A percentile compares a stretch with the other conserved stretches of the same genome.
Conservation (phyloP, 2,329 filamentous ascomycete genomes). For the Cryphonectria nitschkei region DNA sequence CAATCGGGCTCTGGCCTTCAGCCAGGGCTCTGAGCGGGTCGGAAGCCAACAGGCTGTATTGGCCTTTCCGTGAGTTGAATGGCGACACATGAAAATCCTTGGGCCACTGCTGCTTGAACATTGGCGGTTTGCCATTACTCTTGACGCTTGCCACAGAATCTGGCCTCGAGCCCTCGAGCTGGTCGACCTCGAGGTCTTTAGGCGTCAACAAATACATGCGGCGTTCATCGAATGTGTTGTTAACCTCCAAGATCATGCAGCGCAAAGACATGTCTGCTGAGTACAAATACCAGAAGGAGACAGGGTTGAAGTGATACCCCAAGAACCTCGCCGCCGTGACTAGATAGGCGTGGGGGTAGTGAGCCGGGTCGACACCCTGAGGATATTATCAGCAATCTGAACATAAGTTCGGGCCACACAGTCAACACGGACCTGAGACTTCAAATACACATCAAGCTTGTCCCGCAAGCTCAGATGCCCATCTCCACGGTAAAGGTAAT, state of each 20-base stretch:
- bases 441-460: conserved; percentile 66
- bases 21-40: conserved; percentile 51
- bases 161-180: conserved; percentile 21
- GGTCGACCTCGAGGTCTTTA: conserved; percentile 22
- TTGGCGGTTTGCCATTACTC: conserved; percentile 22
- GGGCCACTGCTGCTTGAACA: conserved; percentile 57
- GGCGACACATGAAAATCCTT: conserved; percentile 80
- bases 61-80: conserved; percentile 67
- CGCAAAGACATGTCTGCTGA: conserved; percentile 57
- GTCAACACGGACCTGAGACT: conserved; percentile 51
- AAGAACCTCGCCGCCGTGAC: conserved; percentile 71
- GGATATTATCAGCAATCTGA: conserved; percentile 5
- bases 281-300: conserved; percentile 82
- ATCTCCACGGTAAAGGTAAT: conserved; percentile 63
- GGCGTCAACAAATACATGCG: conserved; percentile 65
- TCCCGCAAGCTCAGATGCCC: conserved; percentile 58
- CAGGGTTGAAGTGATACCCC: conserved; percentile 74
- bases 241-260: conserved; percentile 73
- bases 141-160: conserved; percentile 4
- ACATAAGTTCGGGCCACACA: conserved; percentile 26
- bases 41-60: conserved; percentile 53
- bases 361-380: conserved; percentile 60
- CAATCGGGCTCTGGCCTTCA: conserved; percentile 48
- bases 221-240: conserved; percentile 76
- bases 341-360: conserved; percentile 71